Evolutionary conservation across 202 grass and related monocot species (phyloP).

Genomic region (Schoenoplectus triqueter): DNA sequence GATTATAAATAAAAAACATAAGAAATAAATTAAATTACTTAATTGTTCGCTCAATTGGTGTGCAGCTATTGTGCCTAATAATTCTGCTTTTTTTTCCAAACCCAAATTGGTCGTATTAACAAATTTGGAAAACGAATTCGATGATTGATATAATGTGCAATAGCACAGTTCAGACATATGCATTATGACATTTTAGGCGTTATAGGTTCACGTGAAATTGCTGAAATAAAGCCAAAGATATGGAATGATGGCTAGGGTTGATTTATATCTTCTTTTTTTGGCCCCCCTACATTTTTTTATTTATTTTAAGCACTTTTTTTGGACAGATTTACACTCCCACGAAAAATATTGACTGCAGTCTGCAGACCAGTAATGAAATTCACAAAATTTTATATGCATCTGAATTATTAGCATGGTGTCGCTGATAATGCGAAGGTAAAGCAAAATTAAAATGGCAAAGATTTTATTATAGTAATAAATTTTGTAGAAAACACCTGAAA

Average conservation of each 20-base stretch:
- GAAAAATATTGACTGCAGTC: no score
- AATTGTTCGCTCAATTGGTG: background rate
- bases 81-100: background rate
- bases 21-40: no score
- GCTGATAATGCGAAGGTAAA: no score
- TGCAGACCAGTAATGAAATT: no score
- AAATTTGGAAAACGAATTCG: background rate
- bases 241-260: conserved; percentile 1
- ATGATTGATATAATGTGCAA: conserved; percentile 14
- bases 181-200: conserved; percentile 15
- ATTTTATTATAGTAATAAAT: no score
- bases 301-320: no score
- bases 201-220: conserved; percentile 24
- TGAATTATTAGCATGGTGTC: no score
- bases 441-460: no score
- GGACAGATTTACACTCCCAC: no score
- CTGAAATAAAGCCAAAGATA: conserved; percentile 17
- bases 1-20: no score
- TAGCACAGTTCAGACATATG: background rate
- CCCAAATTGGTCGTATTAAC: background rate
- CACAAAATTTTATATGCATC: no score
- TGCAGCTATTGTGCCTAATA: background rate
- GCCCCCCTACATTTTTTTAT: background rate
- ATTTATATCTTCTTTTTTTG: background rate
- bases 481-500: no score